phyloP scores from a whole-genome alignment of 805 yeast genomes.

The Hanseniaspora occidentalis region DNA sequence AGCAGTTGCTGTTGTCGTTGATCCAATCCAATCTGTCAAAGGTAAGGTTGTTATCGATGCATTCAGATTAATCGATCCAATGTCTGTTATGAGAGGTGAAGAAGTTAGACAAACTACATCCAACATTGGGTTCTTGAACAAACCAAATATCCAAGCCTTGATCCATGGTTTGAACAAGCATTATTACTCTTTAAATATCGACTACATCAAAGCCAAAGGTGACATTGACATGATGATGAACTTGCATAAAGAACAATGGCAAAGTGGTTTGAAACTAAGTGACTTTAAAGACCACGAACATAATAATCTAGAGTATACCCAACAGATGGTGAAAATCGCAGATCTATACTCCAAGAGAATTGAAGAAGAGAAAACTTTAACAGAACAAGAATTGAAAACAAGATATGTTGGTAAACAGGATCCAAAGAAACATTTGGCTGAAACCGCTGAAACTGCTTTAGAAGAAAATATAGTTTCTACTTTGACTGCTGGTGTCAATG shows the following conservation, averaged over 20 bases:
- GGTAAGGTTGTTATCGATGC: slow-evolving; percentile 99
- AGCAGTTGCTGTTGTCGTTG: slow-evolving; percentile 97
- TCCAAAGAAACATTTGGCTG: slow-evolving; percentile 93
- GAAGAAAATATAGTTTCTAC: slow-evolving; percentile 86
- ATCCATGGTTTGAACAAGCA: slow-evolving; percentile 96
- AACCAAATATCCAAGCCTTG: slow-evolving; percentile 92
- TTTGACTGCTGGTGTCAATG: slow-evolving; percentile 79
- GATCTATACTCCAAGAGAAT: slow-evolving; percentile 82
- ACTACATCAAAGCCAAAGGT: slow-evolving; percentile 80
- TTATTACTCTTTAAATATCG: slow-evolving; percentile 90
- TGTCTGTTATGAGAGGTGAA: slow-evolving; percentile 84
- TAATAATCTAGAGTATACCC: slow-evolving; percentile 58
- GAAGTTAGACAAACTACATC: slow-evolving; percentile 98
- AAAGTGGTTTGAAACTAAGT: slow-evolving; percentile 69
- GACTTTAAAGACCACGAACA: slow-evolving; percentile 72
- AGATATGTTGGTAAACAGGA: slow-evolving; percentile 98
- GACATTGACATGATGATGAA: slow-evolving; percentile 92
- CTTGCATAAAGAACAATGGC: slow-evolving; percentile 93
- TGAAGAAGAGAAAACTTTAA: slow-evolving; percentile 77
- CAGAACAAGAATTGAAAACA: slow-evolving; percentile 82
- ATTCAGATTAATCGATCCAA: slow-evolving; percentile 82
- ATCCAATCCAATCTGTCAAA: slow-evolving; percentile 96
- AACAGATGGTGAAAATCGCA: slow-evolving; percentile 79
- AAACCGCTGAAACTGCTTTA: slow-evolving; percentile 71
- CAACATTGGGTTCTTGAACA: slow-evolving; percentile 86